A percentile compares a stretch with the other conserved stretches of the same genome.
Conservation (phyloP, 2,329 filamentous ascomycete genomes). For the Ophiocordyceps unilateralis region DNA sequence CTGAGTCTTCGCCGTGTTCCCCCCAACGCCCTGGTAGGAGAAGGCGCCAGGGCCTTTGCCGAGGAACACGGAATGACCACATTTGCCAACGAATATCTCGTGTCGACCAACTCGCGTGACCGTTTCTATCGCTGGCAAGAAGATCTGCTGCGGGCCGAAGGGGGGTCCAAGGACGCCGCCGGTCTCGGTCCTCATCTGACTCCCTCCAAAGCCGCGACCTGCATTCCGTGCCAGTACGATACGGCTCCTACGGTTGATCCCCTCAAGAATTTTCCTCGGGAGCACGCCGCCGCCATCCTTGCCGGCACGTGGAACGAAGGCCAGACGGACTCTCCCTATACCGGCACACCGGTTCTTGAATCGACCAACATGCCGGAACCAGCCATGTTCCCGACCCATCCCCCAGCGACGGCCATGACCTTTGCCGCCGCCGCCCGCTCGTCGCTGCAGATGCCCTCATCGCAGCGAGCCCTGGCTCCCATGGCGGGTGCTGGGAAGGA, state of each 20-base stretch:
- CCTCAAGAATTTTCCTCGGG: constrained; percentile 13
- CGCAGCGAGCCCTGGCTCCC: background rate
- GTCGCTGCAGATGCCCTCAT: background rate
- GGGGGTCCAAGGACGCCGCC: constrained; percentile 16
- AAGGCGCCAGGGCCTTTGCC: constrained; percentile 78
- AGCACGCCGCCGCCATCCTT: constrained; percentile 37
- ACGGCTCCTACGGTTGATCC: constrained; percentile 11
- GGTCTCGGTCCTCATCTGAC: constrained; percentile 5
- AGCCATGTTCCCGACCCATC: constrained; percentile 2
- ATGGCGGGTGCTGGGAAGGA: background rate
- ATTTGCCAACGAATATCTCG: constrained; percentile 55
- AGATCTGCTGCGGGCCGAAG: constrained; percentile 49
- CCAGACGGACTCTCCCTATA: constrained; percentile 39
- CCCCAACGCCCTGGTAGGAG: constrained; percentile 75
- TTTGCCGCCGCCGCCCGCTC: constrained; percentile 2
- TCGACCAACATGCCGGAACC: constrained; percentile 5
- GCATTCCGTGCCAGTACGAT: constrained; percentile 16
- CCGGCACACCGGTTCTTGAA: constrained; percentile 11
- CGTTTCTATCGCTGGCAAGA: constrained; percentile 65
- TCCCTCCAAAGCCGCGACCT: constrained; percentile 5
- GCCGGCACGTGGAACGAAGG: constrained; percentile 46
- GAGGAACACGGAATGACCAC: constrained; percentile 57
- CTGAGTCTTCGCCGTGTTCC: constrained; percentile 79
- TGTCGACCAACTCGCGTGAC: constrained; percentile 65
- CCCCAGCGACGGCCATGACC: constrained; percentile 1